A percentile compares a stretch with the other conserved stretches of the same genome.
Conservation (phyloP, 257 asterid genomes). For the Jaltomata sinuosa region DNA sequence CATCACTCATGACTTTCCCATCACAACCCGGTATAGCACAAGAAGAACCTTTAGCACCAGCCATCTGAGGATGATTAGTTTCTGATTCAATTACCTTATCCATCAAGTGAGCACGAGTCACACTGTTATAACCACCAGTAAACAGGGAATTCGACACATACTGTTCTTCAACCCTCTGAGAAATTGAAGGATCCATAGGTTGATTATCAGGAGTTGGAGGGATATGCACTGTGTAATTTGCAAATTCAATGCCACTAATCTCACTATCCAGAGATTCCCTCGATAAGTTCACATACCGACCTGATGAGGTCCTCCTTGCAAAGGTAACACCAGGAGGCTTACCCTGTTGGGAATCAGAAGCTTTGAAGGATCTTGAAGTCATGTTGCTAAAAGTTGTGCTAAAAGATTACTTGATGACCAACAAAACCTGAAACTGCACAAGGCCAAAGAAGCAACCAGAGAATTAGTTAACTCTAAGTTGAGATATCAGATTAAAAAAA, state of each 20-base stretch:
- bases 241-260: slow-evolving; percentile 53
- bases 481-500: not conserved
- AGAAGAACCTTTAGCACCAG: slow-evolving; percentile 78
- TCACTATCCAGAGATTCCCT: slow-evolving; percentile 90
- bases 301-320: slow-evolving; percentile 71
- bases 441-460: not conserved
- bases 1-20: slow-evolving; percentile 84
- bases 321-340: slow-evolving; percentile 50
- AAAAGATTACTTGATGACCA: not conserved
- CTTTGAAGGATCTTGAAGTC: slow-evolving; percentile 58
- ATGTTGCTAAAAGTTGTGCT: slow-evolving; percentile 18
- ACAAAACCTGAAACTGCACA: slow-evolving; percentile 32
- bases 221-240: slow-evolving; percentile 77
- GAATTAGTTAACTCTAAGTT: not conserved
- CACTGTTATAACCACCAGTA: slow-evolving; percentile 81
- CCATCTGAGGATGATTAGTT: slow-evolving; percentile 87
- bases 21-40: slow-evolving; percentile 84
- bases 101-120: slow-evolving; percentile 92
- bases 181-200: slow-evolving; percentile 76
- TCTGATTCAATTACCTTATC: slow-evolving; percentile 93
- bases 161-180: slow-evolving; percentile 89
- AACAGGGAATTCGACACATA: slow-evolving; percentile 80
- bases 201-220: slow-evolving; percentile 97
- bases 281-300: slow-evolving; percentile 78
- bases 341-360: slow-evolving; percentile 35